phyloP scores from a whole-genome alignment of 1,139 yeast genomes.

The Yamadazyma pseudoaaseri region DNA sequence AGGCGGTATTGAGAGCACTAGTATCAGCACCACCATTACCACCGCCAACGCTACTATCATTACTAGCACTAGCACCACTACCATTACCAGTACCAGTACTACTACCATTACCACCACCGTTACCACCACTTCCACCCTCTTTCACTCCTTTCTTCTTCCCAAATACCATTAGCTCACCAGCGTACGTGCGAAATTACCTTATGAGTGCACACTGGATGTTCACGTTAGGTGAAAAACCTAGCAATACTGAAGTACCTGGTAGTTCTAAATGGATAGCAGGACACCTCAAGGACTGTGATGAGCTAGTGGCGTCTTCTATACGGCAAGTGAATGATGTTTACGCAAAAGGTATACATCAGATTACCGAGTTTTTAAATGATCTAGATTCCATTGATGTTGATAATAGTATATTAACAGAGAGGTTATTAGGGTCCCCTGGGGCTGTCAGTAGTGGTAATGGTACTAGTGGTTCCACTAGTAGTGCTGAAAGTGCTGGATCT shows the following conservation, averaged over 20 bases:
- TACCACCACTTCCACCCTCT: not conserved
- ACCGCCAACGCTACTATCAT: too few relatives aligned
- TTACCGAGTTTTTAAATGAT: constrained; percentile 23
- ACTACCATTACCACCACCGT: not conserved
- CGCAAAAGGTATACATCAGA: constrained; percentile 19
- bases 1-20: too few relatives aligned
- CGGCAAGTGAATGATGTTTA: constrained; percentile 20
- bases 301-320: constrained; percentile 24
- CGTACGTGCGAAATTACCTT: too few relatives aligned
- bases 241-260: constrained; percentile 27
- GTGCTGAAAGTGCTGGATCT: too few relatives aligned
- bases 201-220: constrained; percentile 7
- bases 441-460: too few relatives aligned
- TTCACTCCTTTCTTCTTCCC: not conserved
- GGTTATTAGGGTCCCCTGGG: constrained; percentile 4
- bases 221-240: not conserved
- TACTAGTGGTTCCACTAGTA: too few relatives aligned
- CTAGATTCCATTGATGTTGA: not conserved
- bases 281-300: constrained; percentile 29
- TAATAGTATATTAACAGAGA: constrained; percentile 5
- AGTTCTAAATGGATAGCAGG: constrained; percentile 39
- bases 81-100: not conserved
- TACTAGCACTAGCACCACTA: too few relatives aligned
- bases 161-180: not conserved
- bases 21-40: too few relatives aligned